Base-by-base conservation (phyloP, 371 early-diverging fungal genomes). In the Entomophthora muscae region DNA sequence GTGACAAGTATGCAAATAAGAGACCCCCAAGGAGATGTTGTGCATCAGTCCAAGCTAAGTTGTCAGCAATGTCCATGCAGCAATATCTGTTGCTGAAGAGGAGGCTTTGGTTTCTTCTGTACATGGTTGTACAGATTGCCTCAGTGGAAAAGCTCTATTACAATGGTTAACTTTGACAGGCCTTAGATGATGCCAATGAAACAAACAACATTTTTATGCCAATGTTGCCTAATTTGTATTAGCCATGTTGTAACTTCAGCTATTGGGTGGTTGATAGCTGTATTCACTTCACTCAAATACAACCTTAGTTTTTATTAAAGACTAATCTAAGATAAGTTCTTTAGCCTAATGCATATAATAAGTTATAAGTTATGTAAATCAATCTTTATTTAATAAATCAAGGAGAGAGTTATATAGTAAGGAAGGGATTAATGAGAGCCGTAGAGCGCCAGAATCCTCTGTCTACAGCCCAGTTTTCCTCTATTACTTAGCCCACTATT, bases 91-190 rank as follows among this genome's bases (percentile, higher is more conserved):
- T 83, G 83, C 17, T 79, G 74, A 65, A 86, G 82, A 26, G 73
- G 69, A 5, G 86, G 85, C 67, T 77, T 81, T 57, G 79, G 78
- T 55, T 70, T 75, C 62, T 73, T 74, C 52, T 85, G 70, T 73
- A 88, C 85, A 61, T 78, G 83, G 65, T 88, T 86, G 70, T 82
- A 86, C 61, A 86, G 64, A 70, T 86, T 86, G 10, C 86, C 86
- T 67, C 83, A 78, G 55, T 81, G 75, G 66, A 86, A 88, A 31
- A 86, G 71, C 67, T 88, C 86, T 3, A 86, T 86, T 28, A 86
- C 77, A 51, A 86, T 83, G 70, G 82, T 83, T 32, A 85, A 74
- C 66, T 83, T 82, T 56, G 78, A 75, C 61, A 80, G 73, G 69
- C 81, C 72, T 32, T 78, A 76, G 70, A 83, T 82, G 13, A 88